Base-by-base conservation (phyloP, 108 stramenopile genomes). In the Skeletonema costatum region DNA sequence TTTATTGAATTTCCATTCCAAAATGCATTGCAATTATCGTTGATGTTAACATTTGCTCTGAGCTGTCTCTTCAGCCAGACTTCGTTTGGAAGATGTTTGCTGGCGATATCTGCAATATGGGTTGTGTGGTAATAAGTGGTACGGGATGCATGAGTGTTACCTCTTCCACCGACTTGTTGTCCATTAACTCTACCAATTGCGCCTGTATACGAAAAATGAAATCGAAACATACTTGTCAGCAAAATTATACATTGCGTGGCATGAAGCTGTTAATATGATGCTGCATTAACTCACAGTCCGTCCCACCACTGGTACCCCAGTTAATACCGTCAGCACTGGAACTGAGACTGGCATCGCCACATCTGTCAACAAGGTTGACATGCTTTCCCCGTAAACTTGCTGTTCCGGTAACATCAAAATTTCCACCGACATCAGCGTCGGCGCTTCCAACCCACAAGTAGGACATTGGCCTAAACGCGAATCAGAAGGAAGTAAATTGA, bases 61-160 rank as follows among this genome's bases (percentile, higher is more conserved):
- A 78, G 41, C 19, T 13, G 25, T 17, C 13, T 38, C 11, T 59
- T 41, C 12, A 78, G 41, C 77, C 70, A 78, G 1, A 29, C 7
- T 19, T 71, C 70, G 4, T 70, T 65, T 16, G 77, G 77, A 13
- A 78, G 56, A 11, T 70, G 63, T 2, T 63, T 65, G 2, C 70
- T 10, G 1, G 77, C 77, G 3, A 78, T 78, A 17, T 70, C 69
- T 29, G n/a, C 64, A 13, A 78, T 66, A 32, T 46, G 70, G 58
- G 70, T 78, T 31, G 66, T 32, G 64, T 78, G 70, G 41, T 78
- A 78, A 32, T 71, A 78, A 10, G 31, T 35, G 13, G 70, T 39
- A 4, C 77, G 77, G 8, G 53, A 56, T 56, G 53, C 21, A 25
- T 25, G 25, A 25, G 53, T 56, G 53, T 56, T 56, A 2, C 53